Evolutionary conservation across 2,329 filamentous ascomycete species (phyloP).

Genomic region (Colletotrichum cuscutae): DNA sequence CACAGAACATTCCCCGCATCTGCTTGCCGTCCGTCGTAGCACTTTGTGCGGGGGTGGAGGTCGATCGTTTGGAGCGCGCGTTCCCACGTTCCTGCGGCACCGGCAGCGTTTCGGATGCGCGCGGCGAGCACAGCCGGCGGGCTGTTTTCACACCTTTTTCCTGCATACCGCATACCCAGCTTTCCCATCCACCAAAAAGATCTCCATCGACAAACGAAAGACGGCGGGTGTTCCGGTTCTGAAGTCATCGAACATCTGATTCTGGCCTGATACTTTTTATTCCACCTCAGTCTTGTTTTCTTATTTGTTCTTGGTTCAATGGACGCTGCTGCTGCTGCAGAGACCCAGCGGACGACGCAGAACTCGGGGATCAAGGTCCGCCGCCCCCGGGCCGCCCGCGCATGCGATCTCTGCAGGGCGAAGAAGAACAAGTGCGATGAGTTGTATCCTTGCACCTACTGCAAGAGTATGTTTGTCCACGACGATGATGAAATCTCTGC

Average conservation of each 20-base stretch:
- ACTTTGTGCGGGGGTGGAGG: conserved; percentile 21
- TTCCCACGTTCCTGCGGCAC: conserved; percentile 23
- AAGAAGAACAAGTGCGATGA: conserved; percentile 34
- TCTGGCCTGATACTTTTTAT: not conserved
- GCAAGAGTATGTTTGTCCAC: conserved; percentile 47
- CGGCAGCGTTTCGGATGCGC: conserved; percentile 22
- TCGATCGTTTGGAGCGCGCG: not conserved
- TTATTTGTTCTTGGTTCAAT: not conserved
- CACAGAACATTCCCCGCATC: conserved; percentile 25
- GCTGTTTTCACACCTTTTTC: conserved; percentile 7
- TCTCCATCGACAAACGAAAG: not conserved
- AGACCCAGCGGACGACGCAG: conserved; percentile 28
- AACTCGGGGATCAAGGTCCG: conserved; percentile 34
- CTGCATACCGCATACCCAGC: conserved; percentile 4
- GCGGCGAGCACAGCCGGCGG: conserved; percentile 1
- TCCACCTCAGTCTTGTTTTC: not conserved
- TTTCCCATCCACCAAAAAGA: not conserved
- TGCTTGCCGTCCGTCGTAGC: conserved; percentile 4
- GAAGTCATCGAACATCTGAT: conserved; percentile 5
- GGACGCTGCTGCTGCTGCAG: conserved; percentile 13
- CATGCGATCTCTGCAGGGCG: conserved; percentile 27
- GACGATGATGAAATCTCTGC: not conserved
- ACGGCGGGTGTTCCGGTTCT: conserved; percentile 12
- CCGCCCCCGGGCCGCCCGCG: conserved; percentile 28
- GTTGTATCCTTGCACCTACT: conserved; percentile 49